Base-by-base conservation (phyloP, 1,139 yeast genomes). In the Yamadazyma atmosphaerica region DNA sequence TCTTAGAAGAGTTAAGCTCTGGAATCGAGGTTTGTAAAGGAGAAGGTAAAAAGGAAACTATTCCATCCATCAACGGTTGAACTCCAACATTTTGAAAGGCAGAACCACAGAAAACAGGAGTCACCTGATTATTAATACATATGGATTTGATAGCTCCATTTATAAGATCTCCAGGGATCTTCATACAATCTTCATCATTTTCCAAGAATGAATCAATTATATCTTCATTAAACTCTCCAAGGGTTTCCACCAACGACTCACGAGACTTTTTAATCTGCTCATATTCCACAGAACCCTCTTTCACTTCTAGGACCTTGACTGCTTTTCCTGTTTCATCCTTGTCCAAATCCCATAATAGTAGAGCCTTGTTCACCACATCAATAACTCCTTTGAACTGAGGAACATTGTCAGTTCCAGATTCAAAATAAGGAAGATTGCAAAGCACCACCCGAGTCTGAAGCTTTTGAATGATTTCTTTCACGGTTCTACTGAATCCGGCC, bases 1-100 rank as follows among this genome's bases (percentile, higher is more conserved):
- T 41, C 30, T 40, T 46, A 17, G 42, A 36, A 11, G 52, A 48
- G 3, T 59, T 51, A 3, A 83, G 71, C 33, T 77, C 79, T 0
- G 95, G 95, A 2, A 75, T 50, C 0, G 60, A 58, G 0, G 76
- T 69, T 46, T 89, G 90, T 3, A 74, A 47, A 1, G 98, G 98
- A 1, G 92, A 79, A 0, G 99, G 98, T 25, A 94, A 67, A 52
- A 76, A 92, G 38, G 77, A 74, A 1, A 81, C 72, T 12, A 90
- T 72, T 0, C 95, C 90, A 58, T 92, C 98, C 63, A 92, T 65
- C 39, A 94, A 65, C 0, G 98, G 97, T 56, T 92, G 98, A 2
- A 92, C 95, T 11, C 98, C 98, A 37, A 92, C 85, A 55, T 92
- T 92, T 46, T 74, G 78, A 63, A 92, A 92, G 37, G 97, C 86